Evolutionary conservation across 2,329 filamentous ascomycete species (phyloP), one percentile per base, ranked within the genome.

Genomic region (Colletotrichum orbiculare): DNA sequence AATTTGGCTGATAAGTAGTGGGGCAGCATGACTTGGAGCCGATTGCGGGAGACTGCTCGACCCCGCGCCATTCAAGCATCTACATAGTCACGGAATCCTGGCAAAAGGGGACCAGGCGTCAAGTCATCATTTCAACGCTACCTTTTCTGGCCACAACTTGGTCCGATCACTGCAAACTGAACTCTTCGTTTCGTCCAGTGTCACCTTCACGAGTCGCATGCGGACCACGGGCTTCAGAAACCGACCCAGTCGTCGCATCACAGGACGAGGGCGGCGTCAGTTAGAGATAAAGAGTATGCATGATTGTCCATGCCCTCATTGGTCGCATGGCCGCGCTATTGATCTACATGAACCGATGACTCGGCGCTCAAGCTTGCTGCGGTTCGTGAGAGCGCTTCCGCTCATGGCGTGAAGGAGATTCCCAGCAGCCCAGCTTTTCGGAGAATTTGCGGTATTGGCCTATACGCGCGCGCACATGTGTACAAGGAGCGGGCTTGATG

Each of bases 381-480:
- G 35, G 37, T 47, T 37, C 15, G 38, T 43, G 48, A 38, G 17
- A 9, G 47, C 35, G 45, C 56, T 35, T 42, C 39, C 38, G 39
- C 56, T 60, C 45, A 34, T 39, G n/a, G 15, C n/a, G 33, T 37
- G 47, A 60, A 43, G 55, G 60, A 46, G 61, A 37, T 35, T 13
- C 50, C 45, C 33, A 7, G 57, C 38, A 50, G 39, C 39, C 38
- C 43, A 45, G 35, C 15, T 11, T 41, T 46, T 47, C 62, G 62
- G 62, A 56, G 58, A 65, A 62, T 65, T 56, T 65, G 13, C 52
- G 52, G 39, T 47, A 43, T 55, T 56, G 34, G 46, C n/a, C 46
- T 25, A 46, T 17, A 17, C 17, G 17, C 17, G 17, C 17, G 17
- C 17, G 17, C 17, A 17, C 17, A 17, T 17, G 17, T 17, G 17